Evolutionary conservation across 2,329 filamentous ascomycete genomes (phyloP).

Genomic region (Ophiocordyceps camponoti-floridani): DNA sequence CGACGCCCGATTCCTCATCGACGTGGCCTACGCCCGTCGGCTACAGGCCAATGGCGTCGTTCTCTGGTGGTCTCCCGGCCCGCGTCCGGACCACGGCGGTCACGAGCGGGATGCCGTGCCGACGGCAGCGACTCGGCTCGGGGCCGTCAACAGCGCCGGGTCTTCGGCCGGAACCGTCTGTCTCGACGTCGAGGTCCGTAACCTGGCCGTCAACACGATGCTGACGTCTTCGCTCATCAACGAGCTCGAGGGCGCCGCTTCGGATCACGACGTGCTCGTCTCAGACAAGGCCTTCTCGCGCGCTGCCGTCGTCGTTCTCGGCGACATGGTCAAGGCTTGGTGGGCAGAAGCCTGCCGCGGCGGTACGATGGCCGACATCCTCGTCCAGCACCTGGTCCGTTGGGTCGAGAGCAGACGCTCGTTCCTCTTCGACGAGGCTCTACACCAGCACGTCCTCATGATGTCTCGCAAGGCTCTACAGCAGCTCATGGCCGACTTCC

Average conservation of each 20-base stretch:
- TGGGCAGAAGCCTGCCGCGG: conserved; percentile 87
- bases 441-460: conserved; percentile 97
- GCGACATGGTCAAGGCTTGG: conserved; percentile 98
- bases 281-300: conserved; percentile 88
- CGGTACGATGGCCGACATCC: conserved; percentile 87
- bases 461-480: conserved; percentile 96
- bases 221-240: conserved; percentile 93
- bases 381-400: conserved; percentile 91
- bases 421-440: conserved; percentile 82
- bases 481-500: conserved; percentile 92
- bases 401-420: conserved; percentile 93
- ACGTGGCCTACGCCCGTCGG: conserved; percentile 81
- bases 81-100: conserved; percentile 84
- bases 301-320: conserved; percentile 72
- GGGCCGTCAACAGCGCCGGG: conserved; percentile 78
- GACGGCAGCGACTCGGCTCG: conserved; percentile 68
- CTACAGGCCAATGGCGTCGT: conserved; percentile 85
- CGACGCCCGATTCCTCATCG: conserved; percentile 86
- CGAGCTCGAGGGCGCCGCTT: conserved; percentile 80
- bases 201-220: conserved; percentile 94
- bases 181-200: conserved; percentile 84
- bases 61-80: conserved; percentile 85
- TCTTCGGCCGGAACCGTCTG: conserved; percentile 56
- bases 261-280: conserved; percentile 53
- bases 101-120: conserved; percentile 86